These are phyloP conservation scores for Picochlorum sp. DNA, from an alignment of 139 green algal genomes.

Conservation along the genomic window DNA sequence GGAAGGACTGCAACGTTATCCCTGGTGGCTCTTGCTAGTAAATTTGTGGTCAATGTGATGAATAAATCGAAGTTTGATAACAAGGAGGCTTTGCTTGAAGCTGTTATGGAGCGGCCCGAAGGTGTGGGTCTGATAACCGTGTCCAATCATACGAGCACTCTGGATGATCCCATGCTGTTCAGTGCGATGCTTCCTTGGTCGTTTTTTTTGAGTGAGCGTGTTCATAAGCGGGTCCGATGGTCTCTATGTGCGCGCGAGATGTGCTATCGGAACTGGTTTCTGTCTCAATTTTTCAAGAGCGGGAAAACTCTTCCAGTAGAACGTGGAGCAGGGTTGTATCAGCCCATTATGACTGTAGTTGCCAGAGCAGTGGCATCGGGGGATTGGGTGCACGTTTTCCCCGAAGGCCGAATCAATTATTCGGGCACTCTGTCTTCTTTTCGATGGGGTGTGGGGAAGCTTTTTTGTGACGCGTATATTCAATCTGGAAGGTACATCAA, in stretches of 20 bases:
- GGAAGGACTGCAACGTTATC: constrained; percentile 41
- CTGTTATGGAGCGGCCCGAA: constrained; percentile 11
- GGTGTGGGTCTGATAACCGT: constrained; percentile 52
- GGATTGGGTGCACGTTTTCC: constrained; percentile 84
- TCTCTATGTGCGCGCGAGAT: constrained; percentile 72
- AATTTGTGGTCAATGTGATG: constrained; percentile 37
- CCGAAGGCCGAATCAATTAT: constrained; percentile 66
- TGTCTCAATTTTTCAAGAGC: constrained; percentile 74
- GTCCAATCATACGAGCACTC: constrained; percentile 77
- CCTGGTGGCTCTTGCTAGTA: constrained; percentile 33
- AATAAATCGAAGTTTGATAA: constrained; percentile 32
- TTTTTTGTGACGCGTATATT: constrained; percentile 54
- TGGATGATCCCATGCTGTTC: constrained; percentile 74
- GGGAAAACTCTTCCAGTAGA: constrained; percentile 79
- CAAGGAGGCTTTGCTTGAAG: constrained; percentile 13
- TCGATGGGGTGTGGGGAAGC: constrained; percentile 64
- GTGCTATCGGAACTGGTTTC: constrained; percentile 65
- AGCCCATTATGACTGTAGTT: constrained; percentile 50
- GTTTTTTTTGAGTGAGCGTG: constrained; percentile 61
- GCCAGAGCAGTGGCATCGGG: constrained; percentile 31
- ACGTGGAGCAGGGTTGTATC: constrained; percentile 46
- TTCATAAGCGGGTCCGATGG: constrained; percentile 54
- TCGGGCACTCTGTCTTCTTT: constrained; percentile 50
- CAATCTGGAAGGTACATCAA: neutral
- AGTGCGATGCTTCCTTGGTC: constrained; percentile 51